Percentiles rank a stretch among this genome's conserved stretches.
These are phyloP conservation scores for Pneumocystis sp. DNA, from an alignment of 1,139 yeast species.

Conservation along the genomic window DNA sequence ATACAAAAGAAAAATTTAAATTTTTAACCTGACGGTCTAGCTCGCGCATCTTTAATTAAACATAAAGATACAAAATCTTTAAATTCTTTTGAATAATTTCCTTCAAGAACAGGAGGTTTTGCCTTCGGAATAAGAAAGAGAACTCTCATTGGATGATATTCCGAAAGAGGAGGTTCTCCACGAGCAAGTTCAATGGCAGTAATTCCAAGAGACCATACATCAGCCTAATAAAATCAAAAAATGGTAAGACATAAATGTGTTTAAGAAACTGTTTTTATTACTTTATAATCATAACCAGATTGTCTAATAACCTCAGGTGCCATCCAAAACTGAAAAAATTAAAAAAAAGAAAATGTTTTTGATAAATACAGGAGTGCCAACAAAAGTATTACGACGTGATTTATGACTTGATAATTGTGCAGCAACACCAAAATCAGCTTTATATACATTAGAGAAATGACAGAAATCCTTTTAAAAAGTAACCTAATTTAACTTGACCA, in stretches of 20 bases:
- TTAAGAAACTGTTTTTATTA: background rate
- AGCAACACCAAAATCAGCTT: slow-evolving; percentile 91
- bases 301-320: slow-evolving; percentile 91
- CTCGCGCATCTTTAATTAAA: slow-evolving; percentile 44
- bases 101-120: slow-evolving; percentile 36
- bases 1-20: background rate
- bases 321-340: slow-evolving; percentile 58
- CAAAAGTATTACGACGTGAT: slow-evolving; percentile 73
- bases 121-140: slow-evolving; percentile 42
- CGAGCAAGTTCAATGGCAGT: slow-evolving; percentile 71
- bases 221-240: slow-evolving; percentile 34
- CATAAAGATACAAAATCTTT: slow-evolving; percentile 54
- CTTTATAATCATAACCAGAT: slow-evolving; percentile 64
- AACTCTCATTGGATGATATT: slow-evolving; percentile 68
- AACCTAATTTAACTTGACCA: slow-evolving; percentile 59
- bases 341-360: background rate
- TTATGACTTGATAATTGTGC: slow-evolving; percentile 68
- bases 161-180: slow-evolving; percentile 71
- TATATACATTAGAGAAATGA: background rate
- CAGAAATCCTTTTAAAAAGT: background rate
- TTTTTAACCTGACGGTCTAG: slow-evolving; percentile 31
- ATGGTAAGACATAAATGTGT: background rate
- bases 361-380: slow-evolving; percentile 59
- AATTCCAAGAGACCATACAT: slow-evolving; percentile 91
- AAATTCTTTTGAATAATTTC: slow-evolving; percentile 34